Percentiles rank a stretch among this genome's conserved stretches.
phyloP scores from a whole-genome alignment of 495 filamentous ascomycete genomes.

The Cairneyella variabilis region DNA sequence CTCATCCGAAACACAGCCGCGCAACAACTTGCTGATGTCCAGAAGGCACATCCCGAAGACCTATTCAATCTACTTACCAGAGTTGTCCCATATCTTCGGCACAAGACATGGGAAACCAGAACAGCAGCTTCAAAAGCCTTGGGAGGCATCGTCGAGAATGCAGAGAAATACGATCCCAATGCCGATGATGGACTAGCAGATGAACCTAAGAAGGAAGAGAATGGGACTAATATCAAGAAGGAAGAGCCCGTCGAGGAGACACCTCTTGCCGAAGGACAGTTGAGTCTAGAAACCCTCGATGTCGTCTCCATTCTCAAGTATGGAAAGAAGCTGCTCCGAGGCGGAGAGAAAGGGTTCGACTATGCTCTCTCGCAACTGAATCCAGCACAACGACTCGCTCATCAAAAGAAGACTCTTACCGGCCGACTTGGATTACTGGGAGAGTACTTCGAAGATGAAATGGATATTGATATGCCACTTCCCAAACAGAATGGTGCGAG shows the following conservation, averaged over 20 bases:
- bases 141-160: conserved; percentile 87
- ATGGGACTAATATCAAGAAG: conserved; percentile 42
- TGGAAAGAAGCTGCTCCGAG: conserved; percentile 78
- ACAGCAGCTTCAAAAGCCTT: conserved; percentile 89
- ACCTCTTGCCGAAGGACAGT: conserved; percentile 28
- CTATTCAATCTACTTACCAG: conserved; percentile 95
- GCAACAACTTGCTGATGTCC: conserved; percentile 92
- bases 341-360: conserved; percentile 77
- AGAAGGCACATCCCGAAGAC: conserved; percentile 96
- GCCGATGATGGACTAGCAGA: conserved; percentile 47
- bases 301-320: conserved; percentile 72
- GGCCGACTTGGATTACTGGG: conserved; percentile 81
- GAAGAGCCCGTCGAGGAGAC: conserved; percentile 34
- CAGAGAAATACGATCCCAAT: conserved; percentile 85
- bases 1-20: conserved; percentile 95
- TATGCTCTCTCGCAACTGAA: conserved; percentile 78
- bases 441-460: conserved; percentile 60
- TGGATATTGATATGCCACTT: conserved; percentile 54
- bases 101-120: conserved; percentile 94
- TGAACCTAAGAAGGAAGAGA: conserved; percentile 52
- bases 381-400: conserved; percentile 70
- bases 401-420: conserved; percentile 84
- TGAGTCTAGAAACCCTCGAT: conserved; percentile 73
- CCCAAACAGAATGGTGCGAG: conserved; percentile 24
- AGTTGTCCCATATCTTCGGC: conserved; percentile 85